Conservation (phyloP, 179 eudicot genomes). For the Gypsophila paniculata region DNA sequence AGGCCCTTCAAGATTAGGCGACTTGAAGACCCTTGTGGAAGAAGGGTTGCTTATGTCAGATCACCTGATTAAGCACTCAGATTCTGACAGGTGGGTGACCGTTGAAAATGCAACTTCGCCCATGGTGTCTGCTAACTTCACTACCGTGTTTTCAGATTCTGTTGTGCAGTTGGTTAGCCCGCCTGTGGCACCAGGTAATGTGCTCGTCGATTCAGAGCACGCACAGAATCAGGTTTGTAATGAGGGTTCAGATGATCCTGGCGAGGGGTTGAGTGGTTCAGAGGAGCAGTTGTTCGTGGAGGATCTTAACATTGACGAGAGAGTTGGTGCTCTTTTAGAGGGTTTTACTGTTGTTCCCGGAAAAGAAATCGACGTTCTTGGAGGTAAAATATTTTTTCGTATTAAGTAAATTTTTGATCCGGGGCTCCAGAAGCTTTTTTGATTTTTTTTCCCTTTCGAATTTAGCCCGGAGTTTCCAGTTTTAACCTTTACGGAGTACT, state of each 20-base stretch:
- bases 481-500: not conserved
- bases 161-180: constrained; percentile 66
- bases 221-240: constrained; percentile 27
- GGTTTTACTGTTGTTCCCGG: constrained; percentile 64
- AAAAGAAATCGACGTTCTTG: constrained; percentile 67
- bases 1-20: constrained; percentile 74
- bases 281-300: constrained; percentile 27
- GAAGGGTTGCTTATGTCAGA: constrained; percentile 76
- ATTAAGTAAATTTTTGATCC: not conserved
- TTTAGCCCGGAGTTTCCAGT: not conserved
- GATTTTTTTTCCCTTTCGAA: not conserved
- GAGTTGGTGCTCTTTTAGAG: constrained; percentile 67
- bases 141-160: constrained; percentile 57
- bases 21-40: constrained; percentile 66
- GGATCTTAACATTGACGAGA: constrained; percentile 62
- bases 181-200: constrained; percentile 84
- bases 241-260: constrained; percentile 28
- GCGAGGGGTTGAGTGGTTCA: constrained; percentile 23
- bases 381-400: constrained; percentile 47
- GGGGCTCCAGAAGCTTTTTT: not conserved
- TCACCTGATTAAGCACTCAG: constrained; percentile 75
- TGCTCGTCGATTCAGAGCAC: constrained; percentile 45
- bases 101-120: constrained; percentile 98
- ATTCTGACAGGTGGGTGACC: constrained; percentile 90
- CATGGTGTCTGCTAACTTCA: constrained; percentile 48